Base-by-base conservation (phyloP, 176 grass and related monocot genomes). In the Phoenix dactylifera region DNA sequence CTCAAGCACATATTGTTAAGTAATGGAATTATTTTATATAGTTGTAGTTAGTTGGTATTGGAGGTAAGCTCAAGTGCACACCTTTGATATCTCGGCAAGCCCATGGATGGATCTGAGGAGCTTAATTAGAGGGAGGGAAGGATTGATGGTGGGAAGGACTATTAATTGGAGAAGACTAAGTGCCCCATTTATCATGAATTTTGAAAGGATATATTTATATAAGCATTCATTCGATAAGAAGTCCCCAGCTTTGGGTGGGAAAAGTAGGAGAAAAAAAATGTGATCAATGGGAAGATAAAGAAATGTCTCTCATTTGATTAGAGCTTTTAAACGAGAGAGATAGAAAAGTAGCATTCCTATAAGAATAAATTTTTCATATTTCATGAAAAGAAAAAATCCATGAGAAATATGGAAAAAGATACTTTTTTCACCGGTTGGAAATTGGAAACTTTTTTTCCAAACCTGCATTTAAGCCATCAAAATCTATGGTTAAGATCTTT, bases 1-100 rank as follows among this genome's bases (percentile, higher is more conserved):
- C 71, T 79, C 54, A 75, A 50, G 55, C 89, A 94, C 73, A 65
- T 71, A 58, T 73, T 61, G 74, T 79, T 79, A 88, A 74, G 66
- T 71, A 88, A 84, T 82, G 51, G 14, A 30, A 15, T 61, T 59
- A 66, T 76, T 68, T 70, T 64, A 76, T 67, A 56, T 58, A 25
- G 1, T 78, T 72, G 54, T 49, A 66, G 76, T 79, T 74, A 82
- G 64, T 81, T 64, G 60, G 76, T 74, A 26, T 79, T 55, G 75
- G 61, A 44, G 39, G 24, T 67, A 70, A 76, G 57, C 56, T 77
- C 84, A 85, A 79, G 89, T 88, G 84, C 77, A 24, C 48, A 49
- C 72, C 73, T 80, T 92, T 70, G 75, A 81, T 69, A 58, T 61
- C 65, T 51, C 6, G 50, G 19, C 65, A 49, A 24, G 22, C 50